Evolutionary conservation across 352 stramenopile genomes (phyloP).

Genomic region (Pythium pyrilobum): DNA sequence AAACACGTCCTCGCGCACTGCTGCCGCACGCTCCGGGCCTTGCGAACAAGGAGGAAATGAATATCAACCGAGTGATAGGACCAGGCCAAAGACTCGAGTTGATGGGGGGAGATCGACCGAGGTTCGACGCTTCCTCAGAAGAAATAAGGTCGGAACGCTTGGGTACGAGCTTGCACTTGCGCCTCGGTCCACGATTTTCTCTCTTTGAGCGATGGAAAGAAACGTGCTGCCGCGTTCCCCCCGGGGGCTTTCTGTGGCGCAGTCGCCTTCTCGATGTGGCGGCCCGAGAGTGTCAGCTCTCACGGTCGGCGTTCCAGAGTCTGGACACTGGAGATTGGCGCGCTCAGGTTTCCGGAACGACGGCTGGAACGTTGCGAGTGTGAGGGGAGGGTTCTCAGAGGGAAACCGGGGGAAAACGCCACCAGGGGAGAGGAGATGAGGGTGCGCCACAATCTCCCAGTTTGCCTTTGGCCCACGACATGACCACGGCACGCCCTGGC

Average conservation of each 20-base stretch:
- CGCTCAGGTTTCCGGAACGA: not conserved
- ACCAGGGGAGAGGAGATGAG: not conserved
- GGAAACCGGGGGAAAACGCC: conserved; percentile 1
- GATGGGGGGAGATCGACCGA: not conserved
- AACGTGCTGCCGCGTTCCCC: conserved; percentile 16
- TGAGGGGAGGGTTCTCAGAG: conserved; percentile 4
- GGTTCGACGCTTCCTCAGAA: not conserved
- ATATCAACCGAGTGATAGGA: conserved; percentile 12
- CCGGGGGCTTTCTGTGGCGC: not conserved
- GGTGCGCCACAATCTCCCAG: not conserved
- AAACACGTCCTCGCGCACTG: too few relatives aligned
- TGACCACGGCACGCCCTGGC: too few relatives aligned
- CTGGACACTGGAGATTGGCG: not conserved
- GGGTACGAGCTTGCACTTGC: conserved; percentile 2
- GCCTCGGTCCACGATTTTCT: conserved; percentile 3
- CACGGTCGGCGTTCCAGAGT: not conserved
- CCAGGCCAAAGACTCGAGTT: not conserved
- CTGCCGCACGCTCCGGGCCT: not conserved
- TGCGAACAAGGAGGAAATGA: conserved; percentile 16
- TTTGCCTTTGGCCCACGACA: not conserved
- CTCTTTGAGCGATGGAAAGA: conserved; percentile 19
- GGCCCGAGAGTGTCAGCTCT: not conserved
- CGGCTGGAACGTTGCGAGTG: too few relatives aligned
- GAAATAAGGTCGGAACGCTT: conserved; percentile 9
- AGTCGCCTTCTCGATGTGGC: not conserved